Conservation (phyloP, 139 green algal genomes). For the Ettlia oleoabundans region DNA sequence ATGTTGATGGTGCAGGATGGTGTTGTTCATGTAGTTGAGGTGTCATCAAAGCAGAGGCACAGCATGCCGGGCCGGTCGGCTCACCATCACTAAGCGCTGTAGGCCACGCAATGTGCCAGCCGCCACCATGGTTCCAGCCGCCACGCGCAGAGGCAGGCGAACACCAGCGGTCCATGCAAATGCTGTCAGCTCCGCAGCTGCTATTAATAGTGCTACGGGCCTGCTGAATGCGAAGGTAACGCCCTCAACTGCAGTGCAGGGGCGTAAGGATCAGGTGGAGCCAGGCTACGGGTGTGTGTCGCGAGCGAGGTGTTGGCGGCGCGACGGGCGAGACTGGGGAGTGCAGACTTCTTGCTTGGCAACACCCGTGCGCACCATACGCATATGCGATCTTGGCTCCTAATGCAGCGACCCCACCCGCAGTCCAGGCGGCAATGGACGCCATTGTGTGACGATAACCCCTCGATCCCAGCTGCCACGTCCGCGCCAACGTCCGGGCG, state of each 20-base stretch:
- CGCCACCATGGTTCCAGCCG: background rate
- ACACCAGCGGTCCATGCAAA: background rate
- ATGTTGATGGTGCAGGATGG: no score
- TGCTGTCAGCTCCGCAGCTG: slow-evolving; percentile 6
- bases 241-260: slow-evolving; percentile 29
- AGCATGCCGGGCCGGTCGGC: background rate
- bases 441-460: background rate
- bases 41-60: background rate
- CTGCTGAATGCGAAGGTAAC: slow-evolving; percentile 23
- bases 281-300: background rate
- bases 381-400: background rate
- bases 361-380: background rate
- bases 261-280: background rate
- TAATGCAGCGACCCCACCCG: background rate
- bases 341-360: background rate
- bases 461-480: background rate
- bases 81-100: slow-evolving; percentile 5
- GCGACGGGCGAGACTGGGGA: background rate
- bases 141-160: background rate
- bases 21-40: no score
- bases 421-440: background rate
- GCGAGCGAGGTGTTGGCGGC: background rate
- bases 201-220: background rate
- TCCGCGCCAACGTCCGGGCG: background rate
- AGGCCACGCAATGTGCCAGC: background rate